Evolutionary conservation across 2,329 filamentous ascomycete genomes (phyloP).

Genomic region (Pestalotiopsis sp.): DNA sequence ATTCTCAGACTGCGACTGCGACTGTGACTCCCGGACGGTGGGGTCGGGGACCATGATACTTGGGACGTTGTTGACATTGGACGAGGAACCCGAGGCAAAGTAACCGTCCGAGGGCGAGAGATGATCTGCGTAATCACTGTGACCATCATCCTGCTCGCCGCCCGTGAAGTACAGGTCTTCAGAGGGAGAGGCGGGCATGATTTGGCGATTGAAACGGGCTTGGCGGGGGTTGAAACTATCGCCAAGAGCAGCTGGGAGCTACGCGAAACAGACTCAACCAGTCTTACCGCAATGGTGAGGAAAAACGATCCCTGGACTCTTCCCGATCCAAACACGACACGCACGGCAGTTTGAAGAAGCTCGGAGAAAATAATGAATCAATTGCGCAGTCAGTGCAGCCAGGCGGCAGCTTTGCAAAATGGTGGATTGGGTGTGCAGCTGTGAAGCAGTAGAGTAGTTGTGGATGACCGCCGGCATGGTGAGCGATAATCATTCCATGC

Average conservation of each 20-base stretch:
- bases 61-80: slow-evolving; percentile 43
- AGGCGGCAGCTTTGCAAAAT: not conserved
- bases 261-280: slow-evolving; percentile 25
- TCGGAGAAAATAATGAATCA: not conserved
- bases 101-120: slow-evolving; percentile 57
- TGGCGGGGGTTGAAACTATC: slow-evolving; percentile 31
- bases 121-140: slow-evolving; percentile 36
- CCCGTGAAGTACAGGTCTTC: slow-evolving; percentile 44
- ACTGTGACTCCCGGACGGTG: slow-evolving; percentile 36
- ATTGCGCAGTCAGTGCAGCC: not conserved
- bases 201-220: slow-evolving; percentile 30
- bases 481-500: not conserved
- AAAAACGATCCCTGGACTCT: not conserved
- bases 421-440: not conserved
- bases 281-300: slow-evolving; percentile 21
- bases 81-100: slow-evolving; percentile 44
- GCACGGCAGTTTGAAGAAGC: not conserved
- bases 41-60: slow-evolving; percentile 54
- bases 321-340: not conserved
- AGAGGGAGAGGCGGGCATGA: slow-evolving; percentile 48
- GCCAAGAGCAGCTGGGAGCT: slow-evolving; percentile 25
- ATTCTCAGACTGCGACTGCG: slow-evolving; percentile 34
- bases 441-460: not conserved
- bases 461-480: not conserved
- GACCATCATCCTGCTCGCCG: slow-evolving; percentile 25